Evolutionary conservation across 148 eudicot species (phyloP).

Genomic region (Persicaria maculosa): DNA sequence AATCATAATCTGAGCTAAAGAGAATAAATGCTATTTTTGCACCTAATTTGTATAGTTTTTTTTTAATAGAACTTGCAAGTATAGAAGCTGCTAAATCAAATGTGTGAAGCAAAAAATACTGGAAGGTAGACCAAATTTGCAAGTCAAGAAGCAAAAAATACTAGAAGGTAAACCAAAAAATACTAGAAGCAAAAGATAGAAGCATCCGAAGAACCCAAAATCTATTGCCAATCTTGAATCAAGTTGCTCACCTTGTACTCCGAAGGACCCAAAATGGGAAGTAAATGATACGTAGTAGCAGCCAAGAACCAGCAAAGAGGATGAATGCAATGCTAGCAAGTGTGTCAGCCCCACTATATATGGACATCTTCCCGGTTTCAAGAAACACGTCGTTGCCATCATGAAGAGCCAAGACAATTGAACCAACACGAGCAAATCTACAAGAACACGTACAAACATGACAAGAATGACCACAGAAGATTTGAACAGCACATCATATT

Average conservation of each 20-base stretch:
- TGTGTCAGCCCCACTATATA: slow-evolving; percentile 74
- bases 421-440: slow-evolving; percentile 92
- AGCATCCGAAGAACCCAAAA: neutral
- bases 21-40: no score
- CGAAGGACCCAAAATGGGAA: slow-evolving; percentile 90
- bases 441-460: slow-evolving; percentile 17
- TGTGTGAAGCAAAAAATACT: neutral
- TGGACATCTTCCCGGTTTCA: slow-evolving; percentile 95
- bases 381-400: slow-evolving; percentile 94
- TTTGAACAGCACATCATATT: neutral
- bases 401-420: slow-evolving; percentile 84
- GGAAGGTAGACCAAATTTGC: neutral
- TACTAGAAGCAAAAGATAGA: neutral
- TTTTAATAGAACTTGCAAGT: neutral
- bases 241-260: slow-evolving; percentile 24
- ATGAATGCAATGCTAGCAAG: slow-evolving; percentile 76
- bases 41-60: neutral
- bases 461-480: slow-evolving; percentile 9
- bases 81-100: neutral
- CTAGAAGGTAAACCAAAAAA: neutral
- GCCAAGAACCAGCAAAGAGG: slow-evolving; percentile 77
- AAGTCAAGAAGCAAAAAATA: neutral
- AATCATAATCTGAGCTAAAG: neutral
- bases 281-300: slow-evolving; percentile 83
- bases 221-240: neutral